Evolutionary conservation across 2,329 filamentous ascomycete species (phyloP), one percentile per base, ranked within the genome.

Genomic region (Seiridium unicorne): DNA sequence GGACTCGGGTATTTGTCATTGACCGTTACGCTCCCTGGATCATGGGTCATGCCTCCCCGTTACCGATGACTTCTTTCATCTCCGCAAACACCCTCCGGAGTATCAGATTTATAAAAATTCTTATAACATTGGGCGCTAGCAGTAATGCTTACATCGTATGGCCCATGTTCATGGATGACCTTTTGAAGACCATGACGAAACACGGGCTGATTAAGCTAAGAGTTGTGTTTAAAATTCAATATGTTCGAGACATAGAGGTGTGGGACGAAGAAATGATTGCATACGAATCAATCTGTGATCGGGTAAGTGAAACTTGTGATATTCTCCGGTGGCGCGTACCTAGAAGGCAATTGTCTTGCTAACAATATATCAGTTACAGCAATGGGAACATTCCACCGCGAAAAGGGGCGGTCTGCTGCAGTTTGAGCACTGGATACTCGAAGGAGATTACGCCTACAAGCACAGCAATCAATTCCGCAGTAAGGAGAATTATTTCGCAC

Each of bases 11-110:
- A 31, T 66, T 76, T 48, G 60, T 73, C 57, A 65, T 77, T 53
- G 73, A 77, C 63, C 68, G 69, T n/a, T 66, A 74, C 7, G 73
- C 74, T 6, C 73, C 74, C 1, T 75, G 72, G 70, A 55, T 70
- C 10, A 68, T 71, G 61, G 68, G 70, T 13, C 51, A 65, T 26
- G 1, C 36, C 2, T 34, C 36, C 11, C 72, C 70, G 9, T 62
- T 74, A 18, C 63, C 60, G 31, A 32, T 76, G 34, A 62, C 67
- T 13, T 44, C 65, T 42, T 72, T 76, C 53, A 67, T 76, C 42
- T 61, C 67, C 58, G 64, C 48, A 32, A n/a, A 44, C 4, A 74
- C 74, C 5, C 62, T 76, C n/a, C 73, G 74, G 58, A 68, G 61
- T 46, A 58, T 75, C 10, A 65, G 63, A 5, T 66, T 67, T 51